Conservation (phyloP, 495 filamentous ascomycete genomes). For the Podospora didyma region DNA sequence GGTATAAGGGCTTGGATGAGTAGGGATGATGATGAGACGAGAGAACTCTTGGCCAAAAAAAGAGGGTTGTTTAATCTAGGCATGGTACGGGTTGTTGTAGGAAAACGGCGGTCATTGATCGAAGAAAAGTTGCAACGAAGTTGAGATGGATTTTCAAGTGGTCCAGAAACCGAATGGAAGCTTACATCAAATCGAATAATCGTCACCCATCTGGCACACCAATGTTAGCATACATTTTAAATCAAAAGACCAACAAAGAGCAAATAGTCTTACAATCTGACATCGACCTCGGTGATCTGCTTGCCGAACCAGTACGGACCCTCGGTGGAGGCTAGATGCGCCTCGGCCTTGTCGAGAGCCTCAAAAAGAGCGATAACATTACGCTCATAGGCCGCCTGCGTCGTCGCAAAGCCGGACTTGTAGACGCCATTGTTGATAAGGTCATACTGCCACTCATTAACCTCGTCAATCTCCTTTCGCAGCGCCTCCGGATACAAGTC, state of each 20-base stretch:
- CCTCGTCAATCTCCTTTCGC: constrained; percentile 53
- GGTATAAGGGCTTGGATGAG: not conserved
- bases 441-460: constrained; percentile 63
- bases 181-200: constrained; percentile 63
- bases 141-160: too few relatives aligned
- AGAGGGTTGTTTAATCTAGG: too few relatives aligned
- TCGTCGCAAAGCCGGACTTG: constrained; percentile 63
- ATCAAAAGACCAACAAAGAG: not conserved
- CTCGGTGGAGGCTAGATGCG: constrained; percentile 45
- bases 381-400: constrained; percentile 60
- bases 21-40: too few relatives aligned
- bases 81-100: too few relatives aligned
- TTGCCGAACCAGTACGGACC: constrained; percentile 63
- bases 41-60: too few relatives aligned
- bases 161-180: too few relatives aligned
- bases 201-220: constrained; percentile 45
- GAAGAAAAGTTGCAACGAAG: too few relatives aligned
- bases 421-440: constrained; percentile 69
- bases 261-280: constrained; percentile 44
- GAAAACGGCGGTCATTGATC: too few relatives aligned
- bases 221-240: not conserved
- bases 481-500: constrained; percentile 57
- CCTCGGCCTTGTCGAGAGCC: constrained; percentile 59
- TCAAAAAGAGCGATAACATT: constrained; percentile 59
- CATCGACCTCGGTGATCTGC: constrained; percentile 63